phyloP scores from a whole-genome alignment of 169 alveolate species.

The Theileria annulata region DNA sequence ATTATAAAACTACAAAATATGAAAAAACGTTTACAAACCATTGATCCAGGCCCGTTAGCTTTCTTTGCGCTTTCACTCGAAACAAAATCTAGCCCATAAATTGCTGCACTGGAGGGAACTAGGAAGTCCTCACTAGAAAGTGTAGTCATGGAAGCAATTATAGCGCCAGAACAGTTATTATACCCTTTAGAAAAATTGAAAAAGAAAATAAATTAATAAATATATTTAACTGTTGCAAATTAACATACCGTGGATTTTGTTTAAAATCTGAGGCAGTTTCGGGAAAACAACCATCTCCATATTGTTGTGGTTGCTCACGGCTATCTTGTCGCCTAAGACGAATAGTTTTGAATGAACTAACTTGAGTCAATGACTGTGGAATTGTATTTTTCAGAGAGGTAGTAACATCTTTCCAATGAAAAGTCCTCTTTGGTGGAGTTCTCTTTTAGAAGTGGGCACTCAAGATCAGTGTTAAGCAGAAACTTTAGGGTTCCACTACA shows the following conservation, averaged over 20 bases:
- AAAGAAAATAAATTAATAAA: too few species aligned
- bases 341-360: neutral
- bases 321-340: conserved; percentile 7
- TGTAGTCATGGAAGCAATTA: conserved; percentile 46
- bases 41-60: conserved; percentile 58
- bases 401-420: conserved; percentile 13
- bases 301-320: conserved; percentile 26
- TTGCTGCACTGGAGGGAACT: conserved; percentile 19
- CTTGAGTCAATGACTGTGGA: conserved; percentile 41
- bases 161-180: conserved; percentile 44
- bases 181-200: conserved; percentile 6
- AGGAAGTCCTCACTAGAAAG: conserved; percentile 30
- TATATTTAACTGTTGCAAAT: neutral
- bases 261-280: conserved; percentile 26
- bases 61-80: conserved; percentile 32
- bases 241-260: conserved; percentile 47
- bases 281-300: conserved; percentile 50
- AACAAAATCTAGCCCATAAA: conserved; percentile 48
- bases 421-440: conserved; percentile 7
- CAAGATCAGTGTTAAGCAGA: conserved; percentile 4
- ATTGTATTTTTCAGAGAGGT: conserved; percentile 34
- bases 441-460: conserved; percentile 11
- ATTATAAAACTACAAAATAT: conserved; percentile 16
- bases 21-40: conserved; percentile 24
- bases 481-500: conserved; percentile 14